Evolutionary conservation across 2,329 filamentous ascomycete genomes (phyloP).

Genomic region (Colletotrichum lindemuthianum): DNA sequence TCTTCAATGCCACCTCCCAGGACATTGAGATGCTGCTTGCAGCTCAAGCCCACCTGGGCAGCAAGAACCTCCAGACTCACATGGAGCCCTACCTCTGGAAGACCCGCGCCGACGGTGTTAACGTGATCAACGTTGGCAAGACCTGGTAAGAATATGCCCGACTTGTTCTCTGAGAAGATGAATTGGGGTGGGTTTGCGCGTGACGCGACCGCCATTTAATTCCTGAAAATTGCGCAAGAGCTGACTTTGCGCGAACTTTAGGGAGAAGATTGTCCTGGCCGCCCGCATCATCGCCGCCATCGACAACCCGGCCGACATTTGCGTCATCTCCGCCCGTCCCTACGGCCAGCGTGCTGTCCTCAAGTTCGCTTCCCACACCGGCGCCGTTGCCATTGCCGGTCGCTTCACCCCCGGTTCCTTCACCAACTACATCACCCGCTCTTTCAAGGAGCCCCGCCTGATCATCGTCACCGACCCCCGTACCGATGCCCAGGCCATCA

Average conservation of each 20-base stretch:
- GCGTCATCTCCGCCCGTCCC: slow-evolving; percentile 98
- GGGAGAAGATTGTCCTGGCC: slow-evolving; percentile 99
- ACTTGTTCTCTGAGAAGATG: background rate
- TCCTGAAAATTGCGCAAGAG: slow-evolving; percentile 1
- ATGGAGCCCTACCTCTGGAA: slow-evolving; percentile 99
- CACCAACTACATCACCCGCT: slow-evolving; percentile 99
- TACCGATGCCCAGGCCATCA: slow-evolving; percentile 99
- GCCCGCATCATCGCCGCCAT: slow-evolving; percentile 98
- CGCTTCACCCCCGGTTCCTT: slow-evolving; percentile 99
- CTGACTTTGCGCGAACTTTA: slow-evolving; percentile 49
- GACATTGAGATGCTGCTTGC: slow-evolving; percentile 99
- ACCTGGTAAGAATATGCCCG: slow-evolving; percentile 83
- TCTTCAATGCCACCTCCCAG: slow-evolving; percentile 96
- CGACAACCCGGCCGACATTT: slow-evolving; percentile 99
- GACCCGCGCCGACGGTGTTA: slow-evolving; percentile 97
- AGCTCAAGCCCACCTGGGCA: slow-evolving; percentile 95
- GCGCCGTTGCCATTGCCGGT: slow-evolving; percentile 96
- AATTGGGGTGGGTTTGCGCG: background rate
- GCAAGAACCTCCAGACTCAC: slow-evolving; percentile 99
- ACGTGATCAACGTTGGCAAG: slow-evolving; percentile 99
- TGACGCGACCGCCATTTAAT: background rate
- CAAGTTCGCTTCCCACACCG: slow-evolving; percentile 99
- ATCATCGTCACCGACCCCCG: slow-evolving; percentile 99
- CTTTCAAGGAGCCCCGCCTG: slow-evolving; percentile 99
- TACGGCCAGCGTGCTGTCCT: slow-evolving; percentile 99